Evolutionary conservation across 2,329 filamentous ascomycete genomes (phyloP), one percentile per base, ranked within the genome.

Genomic region (Cephalotrichum gorgonifer): DNA sequence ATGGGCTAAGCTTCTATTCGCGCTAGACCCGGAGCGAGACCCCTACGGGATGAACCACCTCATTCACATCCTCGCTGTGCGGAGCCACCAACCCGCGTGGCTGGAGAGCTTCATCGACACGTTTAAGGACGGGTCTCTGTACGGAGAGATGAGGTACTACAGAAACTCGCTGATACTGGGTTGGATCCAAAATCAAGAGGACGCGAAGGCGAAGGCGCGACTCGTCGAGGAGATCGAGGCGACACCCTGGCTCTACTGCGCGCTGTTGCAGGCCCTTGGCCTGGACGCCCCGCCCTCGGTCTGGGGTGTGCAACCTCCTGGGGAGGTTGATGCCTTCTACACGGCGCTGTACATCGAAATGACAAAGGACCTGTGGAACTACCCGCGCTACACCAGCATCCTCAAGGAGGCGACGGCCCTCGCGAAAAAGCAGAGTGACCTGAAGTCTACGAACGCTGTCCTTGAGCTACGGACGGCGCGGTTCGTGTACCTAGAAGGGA

Each of bases 321-420:
- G 76, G 12, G 73, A 81, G 43, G 78, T 88, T 55, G 59, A 62
- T 20, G 74, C 78, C 49, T 76, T 95, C 33, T 78, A 88, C 58
- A 80, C 81, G 4, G 80, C 85, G 58, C 73, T 95, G 2, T 95
- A 95, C 60, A 74, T 88, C 26, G 73, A 79, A 50, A 79, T 85
- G 42, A 76, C 85, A 4, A 91, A 89, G 59, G 86, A 91, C 56
- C 69, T 95, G 3, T 96, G 90, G 90, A 89, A 89, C 60, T 88
- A 83, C 4, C 75, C 85, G 1, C 83, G 88, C 57, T 80, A 79
- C 14, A 81, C 76, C 3, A 68, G 72, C 4, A 66, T 95, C 7
- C 75, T 96, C 2, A 74, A 83, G 27, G 43, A 25, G 4, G 48
- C 48, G 11, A 33, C 48, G 6, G 33, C 26, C 23, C 14, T 22